These are phyloP conservation scores for Thraustochytrium sp. DNA, from an alignment of 352 stramenopile genomes.

Conservation along the genomic window DNA sequence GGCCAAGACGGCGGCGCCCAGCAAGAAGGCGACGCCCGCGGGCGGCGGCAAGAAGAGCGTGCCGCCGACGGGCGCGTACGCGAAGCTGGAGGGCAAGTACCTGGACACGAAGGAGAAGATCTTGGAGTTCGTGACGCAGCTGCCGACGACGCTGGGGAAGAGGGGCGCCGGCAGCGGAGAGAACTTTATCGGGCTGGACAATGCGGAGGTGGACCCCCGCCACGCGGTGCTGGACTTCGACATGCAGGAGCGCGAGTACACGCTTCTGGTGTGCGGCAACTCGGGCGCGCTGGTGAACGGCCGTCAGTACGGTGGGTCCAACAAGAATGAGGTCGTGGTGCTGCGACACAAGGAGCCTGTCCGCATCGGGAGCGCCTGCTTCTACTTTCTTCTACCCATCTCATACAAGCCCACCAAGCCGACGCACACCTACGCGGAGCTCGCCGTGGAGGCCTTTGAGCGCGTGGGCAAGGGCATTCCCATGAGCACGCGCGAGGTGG, in stretches of 20 bases:
- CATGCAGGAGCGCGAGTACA: background rate
- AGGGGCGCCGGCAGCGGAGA: background rate
- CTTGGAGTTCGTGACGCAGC: conserved; percentile 11
- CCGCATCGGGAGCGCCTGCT: background rate
- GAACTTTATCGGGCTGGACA: conserved; percentile 4
- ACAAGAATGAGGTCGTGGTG: background rate
- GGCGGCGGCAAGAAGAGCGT: conserved; percentile 2
- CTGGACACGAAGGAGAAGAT: background rate
- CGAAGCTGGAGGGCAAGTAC: conserved; percentile 28
- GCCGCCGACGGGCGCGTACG: background rate
- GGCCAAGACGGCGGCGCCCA: background rate
- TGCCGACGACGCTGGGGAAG: background rate
- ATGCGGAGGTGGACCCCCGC: background rate
- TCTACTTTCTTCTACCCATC: conserved; percentile 25
- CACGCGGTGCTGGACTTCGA: conserved; percentile 25
- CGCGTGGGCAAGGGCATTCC: background rate
- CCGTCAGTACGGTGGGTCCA: background rate
- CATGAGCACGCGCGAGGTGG: conserved; percentile 7
- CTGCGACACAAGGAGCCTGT: background rate
- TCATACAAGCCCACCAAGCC: conserved; percentile 1
- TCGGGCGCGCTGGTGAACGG: background rate
- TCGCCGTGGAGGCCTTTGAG: conserved; percentile 10
- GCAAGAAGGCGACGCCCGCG: background rate
- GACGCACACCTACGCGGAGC: conserved; percentile 17
- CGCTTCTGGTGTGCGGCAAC: background rate